Conservation (phyloP, 2,329 filamentous ascomycete genomes). For the Setomelanomma holmii region DNA sequence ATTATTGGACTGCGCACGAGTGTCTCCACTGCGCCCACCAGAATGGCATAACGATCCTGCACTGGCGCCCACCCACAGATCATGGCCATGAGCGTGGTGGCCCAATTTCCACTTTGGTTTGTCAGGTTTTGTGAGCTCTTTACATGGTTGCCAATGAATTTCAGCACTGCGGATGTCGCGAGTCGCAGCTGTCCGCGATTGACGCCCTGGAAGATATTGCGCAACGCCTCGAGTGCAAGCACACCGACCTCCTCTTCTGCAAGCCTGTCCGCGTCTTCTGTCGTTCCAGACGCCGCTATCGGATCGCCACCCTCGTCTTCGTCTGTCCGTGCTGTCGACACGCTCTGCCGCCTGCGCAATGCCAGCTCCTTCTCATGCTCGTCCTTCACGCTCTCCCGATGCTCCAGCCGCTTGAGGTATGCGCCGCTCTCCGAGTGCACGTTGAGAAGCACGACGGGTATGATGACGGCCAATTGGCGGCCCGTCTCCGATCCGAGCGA, state of each 20-base stretch:
- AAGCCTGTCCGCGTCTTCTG: slow-evolving; percentile 85
- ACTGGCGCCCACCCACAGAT: slow-evolving; percentile 89
- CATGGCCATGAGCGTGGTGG: slow-evolving; percentile 79
- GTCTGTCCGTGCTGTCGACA: slow-evolving; percentile 76
- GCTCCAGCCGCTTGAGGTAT: slow-evolving; percentile 71
- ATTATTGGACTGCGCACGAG: slow-evolving; percentile 72
- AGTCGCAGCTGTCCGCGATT: slow-evolving; percentile 82
- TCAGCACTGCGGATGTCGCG: slow-evolving; percentile 75
- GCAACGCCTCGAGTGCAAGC: slow-evolving; percentile 83
- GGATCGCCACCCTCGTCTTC: slow-evolving; percentile 73
- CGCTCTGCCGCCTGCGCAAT: slow-evolving; percentile 74
- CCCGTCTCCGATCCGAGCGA: slow-evolving; percentile 76
- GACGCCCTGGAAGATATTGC: slow-evolving; percentile 82
- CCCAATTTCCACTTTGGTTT: slow-evolving; percentile 71
- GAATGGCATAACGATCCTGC: slow-evolving; percentile 90
- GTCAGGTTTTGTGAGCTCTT: slow-evolving; percentile 31
- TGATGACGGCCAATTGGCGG: slow-evolving; percentile 76
- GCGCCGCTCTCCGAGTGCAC: slow-evolving; percentile 77
- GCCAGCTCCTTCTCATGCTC: slow-evolving; percentile 70
- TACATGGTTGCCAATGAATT: slow-evolving; percentile 66
- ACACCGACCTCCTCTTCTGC: slow-evolving; percentile 89
- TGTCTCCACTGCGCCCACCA: slow-evolving; percentile 81
- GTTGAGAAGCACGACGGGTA: slow-evolving; percentile 88
- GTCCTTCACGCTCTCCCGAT: slow-evolving; percentile 72
- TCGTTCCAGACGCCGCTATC: slow-evolving; percentile 76